Base-by-base conservation (phyloP, 768 basidiomycete genomes). In the Daedalea quercina region DNA sequence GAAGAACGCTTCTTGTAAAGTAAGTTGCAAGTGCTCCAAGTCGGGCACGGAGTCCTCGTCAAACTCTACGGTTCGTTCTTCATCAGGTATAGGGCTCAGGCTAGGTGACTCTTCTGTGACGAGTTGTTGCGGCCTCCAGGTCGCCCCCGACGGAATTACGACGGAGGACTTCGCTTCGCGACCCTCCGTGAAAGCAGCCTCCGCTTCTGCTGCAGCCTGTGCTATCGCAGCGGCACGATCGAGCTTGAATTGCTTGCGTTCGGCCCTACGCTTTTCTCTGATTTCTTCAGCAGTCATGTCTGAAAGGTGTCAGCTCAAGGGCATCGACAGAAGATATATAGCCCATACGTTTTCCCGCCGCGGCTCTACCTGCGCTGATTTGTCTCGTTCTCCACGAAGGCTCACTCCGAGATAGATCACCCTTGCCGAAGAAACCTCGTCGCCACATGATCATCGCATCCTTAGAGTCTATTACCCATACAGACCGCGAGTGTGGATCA, bases 361-460 rank as follows among this genome's bases (percentile, higher is more conserved):
- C 76, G 20, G 76, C 77, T 52, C 73, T 66, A 25, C 63, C 69
- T 1, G 70, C 75, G 63, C 90, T 91, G 54, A 87, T 74, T 60
- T 90, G 85, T 44, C 96, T 74, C 19, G 84, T 79, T 54, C 85
- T 73, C 96, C 96, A 99, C 51, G 83, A 91, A 8, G 95, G 94
- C 67, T 99, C 96, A 67, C 94, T 96, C 53, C 96, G 71, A 37
- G 91, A 94, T 49, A 99, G 73, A 64, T 89, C 88, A 1, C 96
- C 96, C 68, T 99, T 99, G 22, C 96, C 96, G 67, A 98, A 99
- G 72, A 98, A 97, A 0, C 96, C 96, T 54, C 88, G 72, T 44
- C 80, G 74, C 90, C 96, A 99, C 34, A 98, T 75, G 3, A 85
- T 70, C 57, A 74, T 74, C 42, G 82, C 81, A 64, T 93, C 82